phyloP scores from a whole-genome alignment of 768 basidiomycete species.

The Sistotremastrum niveocremeum region DNA sequence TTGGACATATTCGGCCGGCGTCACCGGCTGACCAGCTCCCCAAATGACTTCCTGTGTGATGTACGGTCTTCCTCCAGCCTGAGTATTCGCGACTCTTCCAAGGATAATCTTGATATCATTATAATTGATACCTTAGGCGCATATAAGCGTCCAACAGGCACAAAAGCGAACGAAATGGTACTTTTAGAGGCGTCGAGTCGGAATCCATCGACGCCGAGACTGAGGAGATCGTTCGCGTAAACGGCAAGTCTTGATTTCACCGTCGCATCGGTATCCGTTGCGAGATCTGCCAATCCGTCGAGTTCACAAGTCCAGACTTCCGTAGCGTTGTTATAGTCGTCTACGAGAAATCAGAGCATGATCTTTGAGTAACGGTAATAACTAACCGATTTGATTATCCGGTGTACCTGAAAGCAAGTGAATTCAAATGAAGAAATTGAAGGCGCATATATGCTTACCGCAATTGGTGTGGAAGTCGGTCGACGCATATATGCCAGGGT shows the following conservation, averaged over 20 bases:
- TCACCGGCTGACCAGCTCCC: slow-evolving; percentile 36
- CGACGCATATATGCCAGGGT: slow-evolving; percentile 9
- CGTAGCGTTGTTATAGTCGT: not conserved
- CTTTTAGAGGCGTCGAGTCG: slow-evolving; percentile 55
- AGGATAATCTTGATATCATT: slow-evolving; percentile 35
- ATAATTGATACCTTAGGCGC: not conserved
- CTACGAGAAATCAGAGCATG: slow-evolving; percentile 1
- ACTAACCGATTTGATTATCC: not conserved
- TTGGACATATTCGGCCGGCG: slow-evolving; percentile 40
- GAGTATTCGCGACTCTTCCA: slow-evolving; percentile 40
- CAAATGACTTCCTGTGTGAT: slow-evolving; percentile 46
- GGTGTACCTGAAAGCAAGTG: not conserved
- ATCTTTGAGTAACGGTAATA: not conserved
- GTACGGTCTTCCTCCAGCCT: slow-evolving; percentile 29
- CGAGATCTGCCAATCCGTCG: slow-evolving; percentile 26
- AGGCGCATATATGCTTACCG: slow-evolving; percentile 2
- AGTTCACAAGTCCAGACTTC: slow-evolving; percentile 9
- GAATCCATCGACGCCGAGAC: slow-evolving; percentile 48
- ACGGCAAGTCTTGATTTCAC: slow-evolving; percentile 40
- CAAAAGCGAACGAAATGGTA: slow-evolving; percentile 13
- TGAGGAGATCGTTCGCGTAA: slow-evolving; percentile 47
- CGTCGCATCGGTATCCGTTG: slow-evolving; percentile 41
- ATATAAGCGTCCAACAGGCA: not conserved
- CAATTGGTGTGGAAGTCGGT: slow-evolving; percentile 8
- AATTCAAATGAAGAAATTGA: not conserved